Evolutionary conservation across 768 basidiomycete species (phyloP).

Genomic region (Nevesoporus exiguus): DNA sequence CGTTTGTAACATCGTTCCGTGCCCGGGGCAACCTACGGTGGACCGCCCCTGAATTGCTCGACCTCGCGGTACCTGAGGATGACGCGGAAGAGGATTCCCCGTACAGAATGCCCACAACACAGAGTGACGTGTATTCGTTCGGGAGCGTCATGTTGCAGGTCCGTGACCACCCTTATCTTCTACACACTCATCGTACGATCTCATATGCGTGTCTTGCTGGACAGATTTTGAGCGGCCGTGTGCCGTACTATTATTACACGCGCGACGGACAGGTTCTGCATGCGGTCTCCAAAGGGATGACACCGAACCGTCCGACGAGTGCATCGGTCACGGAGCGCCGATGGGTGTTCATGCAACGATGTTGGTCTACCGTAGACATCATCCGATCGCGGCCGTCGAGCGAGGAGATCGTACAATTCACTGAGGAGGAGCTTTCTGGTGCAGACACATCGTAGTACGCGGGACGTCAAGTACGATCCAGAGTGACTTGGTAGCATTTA

Average conservation of each 20-base stretch:
- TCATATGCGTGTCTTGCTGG: no score
- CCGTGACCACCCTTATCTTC: no score
- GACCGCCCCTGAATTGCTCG: constrained; percentile 4
- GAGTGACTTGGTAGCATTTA: no score
- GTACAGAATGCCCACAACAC: neutral
- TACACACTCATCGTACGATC: no score
- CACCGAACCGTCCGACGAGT: neutral
- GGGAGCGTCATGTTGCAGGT: constrained; percentile 2
- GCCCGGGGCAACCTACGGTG: neutral
- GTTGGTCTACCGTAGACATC: constrained; percentile 24
- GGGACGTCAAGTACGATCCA: no score
- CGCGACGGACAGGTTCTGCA: constrained; percentile 8
- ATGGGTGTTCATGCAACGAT: constrained; percentile 12
- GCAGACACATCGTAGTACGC: neutral
- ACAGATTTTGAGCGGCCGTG: constrained; percentile 5
- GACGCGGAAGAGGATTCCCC: neutral
- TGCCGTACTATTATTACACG: constrained; percentile 14
- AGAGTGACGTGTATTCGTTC: constrained; percentile 4
- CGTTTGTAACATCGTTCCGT: neutral
- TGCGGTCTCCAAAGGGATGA: constrained; percentile 2
- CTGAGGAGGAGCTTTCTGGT: neutral
- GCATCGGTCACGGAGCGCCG: neutral
- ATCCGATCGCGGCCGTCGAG: constrained; percentile 28
- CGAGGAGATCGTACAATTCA: constrained; percentile 24
- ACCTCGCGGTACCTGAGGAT: neutral